These are phyloP conservation scores for Penicillium malachiteum DNA, from an alignment of 495 filamentous ascomycete species.

Conservation along the genomic window DNA sequence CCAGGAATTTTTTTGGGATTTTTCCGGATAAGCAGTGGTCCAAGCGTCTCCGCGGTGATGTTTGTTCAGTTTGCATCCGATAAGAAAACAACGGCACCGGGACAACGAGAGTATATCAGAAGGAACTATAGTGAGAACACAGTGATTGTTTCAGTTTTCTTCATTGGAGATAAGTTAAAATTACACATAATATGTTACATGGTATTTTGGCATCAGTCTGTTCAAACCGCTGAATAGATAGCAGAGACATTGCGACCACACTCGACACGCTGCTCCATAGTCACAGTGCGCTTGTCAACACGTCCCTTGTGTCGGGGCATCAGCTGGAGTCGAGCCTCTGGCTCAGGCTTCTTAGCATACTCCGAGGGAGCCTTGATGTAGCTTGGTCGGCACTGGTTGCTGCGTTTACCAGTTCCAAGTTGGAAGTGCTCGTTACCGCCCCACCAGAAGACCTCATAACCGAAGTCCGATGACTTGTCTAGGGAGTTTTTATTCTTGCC, in stretches of 20 bases:
- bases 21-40: slow-evolving; percentile 47
- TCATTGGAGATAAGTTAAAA: not conserved
- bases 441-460: slow-evolving; percentile 86
- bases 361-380: slow-evolving; percentile 76
- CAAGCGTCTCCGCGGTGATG: slow-evolving; percentile 35
- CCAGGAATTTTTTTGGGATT: slow-evolving; percentile 37
- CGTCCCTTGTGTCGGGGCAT: slow-evolving; percentile 72
- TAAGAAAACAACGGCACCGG: not conserved
- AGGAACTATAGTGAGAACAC: no score
- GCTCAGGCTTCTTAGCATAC: slow-evolving; percentile 44
- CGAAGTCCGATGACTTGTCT: slow-evolving; percentile 64
- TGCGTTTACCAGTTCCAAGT: slow-evolving; percentile 85
- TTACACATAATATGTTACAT: slow-evolving; percentile 28
- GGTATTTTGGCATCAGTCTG: not conserved
- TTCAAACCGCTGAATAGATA: slow-evolving; percentile 60
- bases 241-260: slow-evolving; percentile 84
- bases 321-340: slow-evolving; percentile 80
- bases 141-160: no score
- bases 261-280: slow-evolving; percentile 82
- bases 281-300: slow-evolving; percentile 63
- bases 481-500: slow-evolving; percentile 45
- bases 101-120: no score
- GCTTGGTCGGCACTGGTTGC: slow-evolving; percentile 67
- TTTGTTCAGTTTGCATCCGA: slow-evolving; percentile 33
- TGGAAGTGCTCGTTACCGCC: slow-evolving; percentile 93